These are phyloP conservation scores for Casuarina glauca DNA, from an alignment of 306 rosid genomes.

Conservation along the genomic window DNA sequence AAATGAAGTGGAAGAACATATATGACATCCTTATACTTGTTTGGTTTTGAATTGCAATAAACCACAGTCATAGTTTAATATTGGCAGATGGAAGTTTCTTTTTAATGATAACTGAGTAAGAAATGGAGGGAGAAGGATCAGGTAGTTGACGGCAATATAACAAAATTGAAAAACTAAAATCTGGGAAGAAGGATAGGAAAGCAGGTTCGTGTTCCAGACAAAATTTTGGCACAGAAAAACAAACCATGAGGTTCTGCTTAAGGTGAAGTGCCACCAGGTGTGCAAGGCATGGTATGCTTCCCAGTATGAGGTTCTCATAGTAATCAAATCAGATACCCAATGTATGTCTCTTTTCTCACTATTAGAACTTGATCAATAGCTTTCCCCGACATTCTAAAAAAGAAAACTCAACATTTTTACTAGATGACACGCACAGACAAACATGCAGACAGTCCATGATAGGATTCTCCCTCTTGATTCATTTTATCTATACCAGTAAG, in stretches of 20 bases:
- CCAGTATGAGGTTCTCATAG: not conserved
- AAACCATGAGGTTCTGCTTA: not conserved
- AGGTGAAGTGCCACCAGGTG: not conserved
- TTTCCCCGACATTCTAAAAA: too few relatives aligned
- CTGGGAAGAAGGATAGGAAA: not conserved
- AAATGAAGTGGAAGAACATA: not conserved
- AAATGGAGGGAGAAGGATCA: too few relatives aligned
- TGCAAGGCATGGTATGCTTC: not conserved
- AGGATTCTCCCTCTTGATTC: not conserved
- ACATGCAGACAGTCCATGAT: not conserved
- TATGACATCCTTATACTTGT: not conserved
- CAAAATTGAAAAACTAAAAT: not conserved
- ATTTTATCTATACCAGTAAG: not conserved
- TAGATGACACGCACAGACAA: not conserved
- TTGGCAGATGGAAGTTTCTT: not conserved
- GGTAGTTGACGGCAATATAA: not conserved
- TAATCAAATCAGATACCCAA: not conserved
- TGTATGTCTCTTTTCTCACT: too few relatives aligned
- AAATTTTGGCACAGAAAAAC: not conserved
- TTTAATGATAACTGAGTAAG: too few relatives aligned
- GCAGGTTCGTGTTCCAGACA: not conserved
- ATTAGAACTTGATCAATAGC: not conserved
- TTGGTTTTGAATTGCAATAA: not conserved
- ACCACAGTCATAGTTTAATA: not conserved
- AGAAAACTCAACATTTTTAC: not conserved